Evolutionary conservation across 257 asterid genomes (phyloP).

Genomic region (Nemophila menziesii): DNA sequence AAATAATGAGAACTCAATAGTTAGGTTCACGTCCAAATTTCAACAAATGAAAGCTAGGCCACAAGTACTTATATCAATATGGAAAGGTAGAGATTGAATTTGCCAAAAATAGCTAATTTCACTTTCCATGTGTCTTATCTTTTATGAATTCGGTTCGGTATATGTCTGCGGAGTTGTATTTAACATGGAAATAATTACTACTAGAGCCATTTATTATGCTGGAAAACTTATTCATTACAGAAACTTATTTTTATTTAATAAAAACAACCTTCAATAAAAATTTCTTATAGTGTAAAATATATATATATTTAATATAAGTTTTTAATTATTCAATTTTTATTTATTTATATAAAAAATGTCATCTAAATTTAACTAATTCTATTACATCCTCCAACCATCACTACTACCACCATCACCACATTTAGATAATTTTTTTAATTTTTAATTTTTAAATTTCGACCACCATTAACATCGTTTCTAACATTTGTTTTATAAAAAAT

Average conservation of each 20-base stretch:
- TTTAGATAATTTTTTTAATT: too few species aligned
- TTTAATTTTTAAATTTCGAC: too few species aligned
- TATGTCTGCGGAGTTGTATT: conserved; percentile 15
- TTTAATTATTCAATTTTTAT: background rate
- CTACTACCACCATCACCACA: too few species aligned
- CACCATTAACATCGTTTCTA: too few species aligned
- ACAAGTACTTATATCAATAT: conserved; percentile 20
- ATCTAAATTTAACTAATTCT: too few species aligned
- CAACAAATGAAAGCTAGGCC: conserved; percentile 11
- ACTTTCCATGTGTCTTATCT: conserved; percentile 25
- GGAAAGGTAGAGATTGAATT: conserved; percentile 42
- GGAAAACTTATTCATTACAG: background rate
- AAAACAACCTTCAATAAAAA: background rate
- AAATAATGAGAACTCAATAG: conserved; percentile 13
- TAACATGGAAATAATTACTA: too few species aligned
- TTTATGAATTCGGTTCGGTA: conserved; percentile 19
- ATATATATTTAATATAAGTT: background rate
- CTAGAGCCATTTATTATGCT: background rate
- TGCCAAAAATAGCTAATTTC: conserved; percentile 27
- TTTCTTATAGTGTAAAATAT: background rate
- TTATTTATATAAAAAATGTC: too few species aligned
- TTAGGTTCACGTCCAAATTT: conserved; percentile 27
- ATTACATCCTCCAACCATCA: too few species aligned
- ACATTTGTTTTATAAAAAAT: background rate
- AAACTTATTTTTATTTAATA: background rate